A percentile compares a stretch with the other conserved stretches of the same genome.
Conservation (phyloP, 306 rosid species). For the Cucumis hystrix region DNA sequence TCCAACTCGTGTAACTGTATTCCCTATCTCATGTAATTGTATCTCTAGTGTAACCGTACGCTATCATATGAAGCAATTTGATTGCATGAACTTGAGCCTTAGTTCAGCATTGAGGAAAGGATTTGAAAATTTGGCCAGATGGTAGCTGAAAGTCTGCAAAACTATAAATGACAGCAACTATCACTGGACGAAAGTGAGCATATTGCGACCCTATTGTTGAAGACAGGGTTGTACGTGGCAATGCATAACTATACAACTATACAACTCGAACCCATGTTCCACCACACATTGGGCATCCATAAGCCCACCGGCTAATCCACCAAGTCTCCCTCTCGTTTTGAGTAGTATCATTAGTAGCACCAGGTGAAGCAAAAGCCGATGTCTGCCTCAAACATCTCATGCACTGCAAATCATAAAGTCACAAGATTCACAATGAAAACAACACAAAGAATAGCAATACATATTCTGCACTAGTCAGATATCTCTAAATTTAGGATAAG, state of each 20-base stretch:
- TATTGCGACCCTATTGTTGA: background rate
- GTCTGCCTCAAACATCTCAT: constrained; percentile 96
- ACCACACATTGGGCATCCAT: constrained; percentile 95
- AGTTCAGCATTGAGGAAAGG: background rate
- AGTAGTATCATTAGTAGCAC: constrained; percentile 31
- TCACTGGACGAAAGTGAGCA: background rate
- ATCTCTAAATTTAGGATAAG: background rate
- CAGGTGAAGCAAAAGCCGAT: constrained; percentile 65
- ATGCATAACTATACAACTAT: constrained; percentile 46
- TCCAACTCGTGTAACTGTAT: background rate
- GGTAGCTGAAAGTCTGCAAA: background rate
- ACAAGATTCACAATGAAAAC: background rate
- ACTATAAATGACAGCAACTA: background rate
- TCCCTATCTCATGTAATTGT: background rate
- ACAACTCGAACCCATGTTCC: constrained; percentile 99
- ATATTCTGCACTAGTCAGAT: background rate
- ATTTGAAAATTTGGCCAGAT: background rate
- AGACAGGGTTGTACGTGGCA: background rate
- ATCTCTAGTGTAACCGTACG: background rate
- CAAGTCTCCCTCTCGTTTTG: constrained; percentile 59
- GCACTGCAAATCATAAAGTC: constrained; percentile 47
- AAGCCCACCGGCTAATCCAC: constrained; percentile 99
- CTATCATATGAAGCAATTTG: background rate
- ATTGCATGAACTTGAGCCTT: background rate
- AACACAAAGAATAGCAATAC: background rate